phyloP scores from a whole-genome alignment of 1,139 yeast species.

The Candida pseudoviswanathii region DNA sequence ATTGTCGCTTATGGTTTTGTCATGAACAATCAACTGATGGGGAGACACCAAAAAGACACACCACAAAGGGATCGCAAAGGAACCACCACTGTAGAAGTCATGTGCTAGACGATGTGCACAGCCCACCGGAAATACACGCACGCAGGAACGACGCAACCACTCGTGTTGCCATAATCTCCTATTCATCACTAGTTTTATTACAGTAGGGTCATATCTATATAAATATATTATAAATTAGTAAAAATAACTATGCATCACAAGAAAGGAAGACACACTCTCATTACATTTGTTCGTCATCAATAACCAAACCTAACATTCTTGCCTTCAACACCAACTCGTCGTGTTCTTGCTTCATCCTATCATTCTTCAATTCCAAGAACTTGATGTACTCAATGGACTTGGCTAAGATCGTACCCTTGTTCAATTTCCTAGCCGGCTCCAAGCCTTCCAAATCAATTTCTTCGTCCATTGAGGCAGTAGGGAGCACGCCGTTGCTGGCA shows the following conservation, averaged over 20 bases:
- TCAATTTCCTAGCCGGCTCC: conserved; percentile 47
- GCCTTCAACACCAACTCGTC: conserved; percentile 28
- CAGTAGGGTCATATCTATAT: conserved; percentile 1
- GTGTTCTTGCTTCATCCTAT: conserved; percentile 36
- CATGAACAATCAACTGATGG: neutral
- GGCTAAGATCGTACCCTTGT: conserved; percentile 47
- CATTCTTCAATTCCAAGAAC: conserved; percentile 43
- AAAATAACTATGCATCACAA: neutral
- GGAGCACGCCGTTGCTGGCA: neutral
- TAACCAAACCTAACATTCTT: conserved; percentile 21
- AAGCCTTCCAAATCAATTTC: conserved; percentile 42
- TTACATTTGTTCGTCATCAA: conserved; percentile 15
- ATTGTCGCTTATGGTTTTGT: conserved; percentile 1
- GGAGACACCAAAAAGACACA: too few species aligned
- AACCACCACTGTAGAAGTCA: too few species aligned
- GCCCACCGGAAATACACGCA: too few species aligned
- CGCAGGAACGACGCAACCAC: neutral
- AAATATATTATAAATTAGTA: neutral
- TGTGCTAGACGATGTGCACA: too few species aligned
- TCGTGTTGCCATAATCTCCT: neutral
- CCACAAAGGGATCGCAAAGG: too few species aligned
- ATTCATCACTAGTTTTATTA: neutral
- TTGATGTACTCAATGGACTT: conserved; percentile 49
- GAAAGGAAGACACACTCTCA: neutral
- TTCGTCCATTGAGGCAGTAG: conserved; percentile 11